Base-by-base conservation (phyloP, 148 eudicot genomes). In the Silene uniflora region DNA sequence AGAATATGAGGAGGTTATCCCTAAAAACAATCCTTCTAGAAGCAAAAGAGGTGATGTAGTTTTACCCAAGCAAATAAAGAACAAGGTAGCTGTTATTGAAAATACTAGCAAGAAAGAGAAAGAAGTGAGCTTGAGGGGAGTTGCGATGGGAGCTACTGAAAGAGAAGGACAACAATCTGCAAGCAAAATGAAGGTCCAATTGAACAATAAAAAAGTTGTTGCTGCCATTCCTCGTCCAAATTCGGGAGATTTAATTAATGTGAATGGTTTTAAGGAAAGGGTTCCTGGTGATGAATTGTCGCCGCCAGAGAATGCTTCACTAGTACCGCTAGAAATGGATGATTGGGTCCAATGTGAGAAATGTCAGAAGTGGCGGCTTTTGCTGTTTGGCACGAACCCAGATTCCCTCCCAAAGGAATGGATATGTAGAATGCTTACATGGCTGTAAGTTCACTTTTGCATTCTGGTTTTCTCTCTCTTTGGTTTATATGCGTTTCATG, bases 291-390 rank as follows among this genome's bases (percentile, higher is more conserved):
- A 58, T 19, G 69, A 52, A 76, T 70, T 77, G 27, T 62, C 42
- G 18, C 73, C 71, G 35, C 35, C 66, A 6, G 85, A 32, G 35
- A 32, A 68, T 71, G 76, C 63, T 64, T 59, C 67, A 32, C 35
- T 44, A 16, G 13, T 83, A 17, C 81, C 85, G 63, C 65, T 79
- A 25, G 73, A 71, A 71, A 71, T 49, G 55, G 98, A 93, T 16
- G 59, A 89, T 65, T 95, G 98, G 98, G 98, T 90, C 9, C 74
- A 63, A 62, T 95, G 98, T 82, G 98, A 90, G 29, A 72, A 74
- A 75, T 95, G 98, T 84, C 75, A 86, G 32, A 88, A 83, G 80
- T 95, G 98, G 98, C 88, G 98, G 75, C 92, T 95, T 79, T 79
- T 95, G 65, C 98, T 97, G 22, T 76, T 77, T 83, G 93, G 91